phyloP scores from a whole-genome alignment of 2,329 filamentous ascomycete genomes.

The Microcyclospora pomicola region DNA sequence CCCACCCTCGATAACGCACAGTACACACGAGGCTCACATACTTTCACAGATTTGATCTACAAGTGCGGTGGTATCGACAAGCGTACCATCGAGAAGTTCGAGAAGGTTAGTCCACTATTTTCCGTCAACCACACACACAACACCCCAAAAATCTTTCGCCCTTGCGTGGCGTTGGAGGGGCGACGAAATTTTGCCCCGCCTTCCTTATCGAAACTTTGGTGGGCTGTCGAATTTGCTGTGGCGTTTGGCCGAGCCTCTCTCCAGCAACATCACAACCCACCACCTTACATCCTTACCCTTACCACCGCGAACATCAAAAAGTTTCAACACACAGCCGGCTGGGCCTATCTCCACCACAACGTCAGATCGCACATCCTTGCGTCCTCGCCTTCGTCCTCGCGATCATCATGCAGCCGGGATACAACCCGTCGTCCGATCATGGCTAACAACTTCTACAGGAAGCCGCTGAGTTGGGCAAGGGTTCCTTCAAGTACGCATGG shows the following conservation, averaged over 20 bases:
- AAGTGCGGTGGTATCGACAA: constrained; percentile 99
- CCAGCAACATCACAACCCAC: too few relatives aligned
- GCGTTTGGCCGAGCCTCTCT: too few relatives aligned
- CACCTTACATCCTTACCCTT: too few relatives aligned
- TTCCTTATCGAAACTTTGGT: too few relatives aligned
- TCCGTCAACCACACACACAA: too few relatives aligned
- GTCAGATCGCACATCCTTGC: constrained; percentile 5
- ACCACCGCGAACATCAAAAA: too few relatives aligned
- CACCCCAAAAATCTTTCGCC: too few relatives aligned
- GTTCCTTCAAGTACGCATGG: constrained; percentile 99
- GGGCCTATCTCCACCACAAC: too few relatives aligned
- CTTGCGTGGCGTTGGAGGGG: too few relatives aligned
- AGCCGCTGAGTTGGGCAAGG: constrained; percentile 98
- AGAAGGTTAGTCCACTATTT: constrained; percentile 77
- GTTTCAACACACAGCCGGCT: too few relatives aligned
- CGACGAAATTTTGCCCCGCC: too few relatives aligned
- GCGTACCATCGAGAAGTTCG: constrained; percentile 99
- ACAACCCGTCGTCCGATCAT: background rate
- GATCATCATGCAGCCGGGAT: constrained; percentile 5
- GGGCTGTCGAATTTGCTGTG: background rate
- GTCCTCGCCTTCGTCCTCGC: constrained; percentile 1
- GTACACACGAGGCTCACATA: constrained; percentile 37
- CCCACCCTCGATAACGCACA: constrained; percentile 39
- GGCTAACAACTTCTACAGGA: constrained; percentile 45
- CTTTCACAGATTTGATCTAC: constrained; percentile 94